Evolutionary conservation across 2,329 filamentous ascomycete species (phyloP), one percentile per base, ranked within the genome.

Genomic region (Aspergillus sergii): DNA sequence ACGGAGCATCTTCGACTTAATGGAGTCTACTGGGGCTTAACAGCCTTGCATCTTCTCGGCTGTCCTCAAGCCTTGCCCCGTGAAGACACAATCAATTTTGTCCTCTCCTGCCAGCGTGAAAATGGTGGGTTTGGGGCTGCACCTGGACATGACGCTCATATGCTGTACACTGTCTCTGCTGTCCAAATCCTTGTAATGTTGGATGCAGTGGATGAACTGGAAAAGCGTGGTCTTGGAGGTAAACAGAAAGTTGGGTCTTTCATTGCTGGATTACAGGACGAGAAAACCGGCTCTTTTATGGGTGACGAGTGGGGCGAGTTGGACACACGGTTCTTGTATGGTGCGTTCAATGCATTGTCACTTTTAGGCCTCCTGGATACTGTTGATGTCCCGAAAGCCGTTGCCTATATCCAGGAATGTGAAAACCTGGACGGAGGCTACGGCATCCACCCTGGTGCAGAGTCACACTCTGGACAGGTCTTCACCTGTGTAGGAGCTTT

Each of bases 221-320:
- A 98, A 68, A 81, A 82, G 62, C 85, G 85, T 64, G 86, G 91
- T 59, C 85, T 86, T 64, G 83, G 81, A 54, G 91, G 91, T 64
- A 93, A 89, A 77, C 83, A 85, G 66, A 88, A 88, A 72, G 89
- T 96, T 68, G 94, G 87, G 63, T 86, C 89, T 75, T 98, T 90
- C 80, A 93, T 98, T 71, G 90, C 94, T 66, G 82, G 83, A 66
- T 85, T 97, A 58, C 95, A 99, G 74, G 90, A 97, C 75, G 83
- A 81, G 23, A 83, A 90, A 60, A 92, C 90, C 4, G 95, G 95
- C 63, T 95, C 92, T 0, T 98, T 99, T 78, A 88, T 90, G 60
- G 95, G 95, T 57, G 95, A 99, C 74, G 90, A 96, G 78, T 99
- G 94, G 94, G 95, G 95, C 36, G 95, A 99, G 78, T 90, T 91